Conservation (phyloP, 2,329 filamentous ascomycete species). For the Monosporascus cannonballus region DNA sequence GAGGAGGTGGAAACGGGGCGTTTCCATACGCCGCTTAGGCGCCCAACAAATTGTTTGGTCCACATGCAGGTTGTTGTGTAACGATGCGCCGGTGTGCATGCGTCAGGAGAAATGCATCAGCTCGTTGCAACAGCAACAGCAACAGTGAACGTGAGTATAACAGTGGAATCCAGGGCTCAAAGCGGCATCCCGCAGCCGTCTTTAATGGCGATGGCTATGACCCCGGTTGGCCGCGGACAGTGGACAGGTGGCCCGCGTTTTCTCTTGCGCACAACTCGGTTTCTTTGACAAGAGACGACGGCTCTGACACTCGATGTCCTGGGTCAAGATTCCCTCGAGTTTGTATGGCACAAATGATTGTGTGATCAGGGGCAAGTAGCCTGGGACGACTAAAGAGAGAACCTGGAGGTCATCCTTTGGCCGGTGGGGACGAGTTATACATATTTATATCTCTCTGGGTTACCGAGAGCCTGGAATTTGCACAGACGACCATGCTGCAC, state of each 20-base stretch:
- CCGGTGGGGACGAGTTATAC: neutral
- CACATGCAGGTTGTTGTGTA: constrained; percentile 12
- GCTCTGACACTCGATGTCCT: no score
- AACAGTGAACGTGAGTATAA: neutral
- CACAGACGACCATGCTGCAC: neutral
- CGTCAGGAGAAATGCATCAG: neutral
- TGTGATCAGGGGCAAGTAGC: neutral
- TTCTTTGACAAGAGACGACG: no score
- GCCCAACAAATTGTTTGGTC: constrained; percentile 12
- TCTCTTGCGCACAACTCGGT: neutral
- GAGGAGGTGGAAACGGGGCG: constrained; percentile 11
- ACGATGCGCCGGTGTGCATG: neutral
- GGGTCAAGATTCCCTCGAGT: neutral
- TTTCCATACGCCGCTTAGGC: constrained; percentile 12
- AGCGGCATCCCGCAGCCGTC: neutral
- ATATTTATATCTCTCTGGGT: neutral
- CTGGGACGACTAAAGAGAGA: neutral
- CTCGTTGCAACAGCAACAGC: neutral
- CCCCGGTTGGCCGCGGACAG: neutral
- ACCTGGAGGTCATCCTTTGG: neutral
- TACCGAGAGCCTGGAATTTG: neutral
- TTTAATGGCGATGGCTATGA: neutral
- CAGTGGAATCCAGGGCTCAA: neutral
- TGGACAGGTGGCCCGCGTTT: neutral
- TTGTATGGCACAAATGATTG: neutral